phyloP scores from a whole-genome alignment of 805 yeast genomes.

The Lachancea meyersii region DNA sequence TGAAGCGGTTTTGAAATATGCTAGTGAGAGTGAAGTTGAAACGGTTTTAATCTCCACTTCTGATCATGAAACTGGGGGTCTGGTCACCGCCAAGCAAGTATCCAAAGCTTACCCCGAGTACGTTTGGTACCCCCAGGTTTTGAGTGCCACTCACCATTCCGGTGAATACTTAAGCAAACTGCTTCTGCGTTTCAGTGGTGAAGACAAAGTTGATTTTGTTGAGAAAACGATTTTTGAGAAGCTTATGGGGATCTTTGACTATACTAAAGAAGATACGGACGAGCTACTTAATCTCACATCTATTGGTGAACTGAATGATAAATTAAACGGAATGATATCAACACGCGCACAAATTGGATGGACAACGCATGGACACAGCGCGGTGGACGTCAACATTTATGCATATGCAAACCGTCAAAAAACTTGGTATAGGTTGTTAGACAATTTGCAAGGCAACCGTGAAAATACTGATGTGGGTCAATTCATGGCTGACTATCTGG shows the following conservation, averaged over 20 bases:
- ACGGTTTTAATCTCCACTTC: constrained; percentile 77
- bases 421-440: constrained; percentile 36
- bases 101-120: constrained; percentile 71
- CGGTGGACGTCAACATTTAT: constrained; percentile 90
- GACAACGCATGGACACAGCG: constrained; percentile 95
- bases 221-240: constrained; percentile 47
- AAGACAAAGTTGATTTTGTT: constrained; percentile 39
- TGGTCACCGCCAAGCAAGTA: constrained; percentile 79
- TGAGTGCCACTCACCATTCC: constrained; percentile 64
- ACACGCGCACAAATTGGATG: constrained; percentile 88
- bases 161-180: constrained; percentile 60
- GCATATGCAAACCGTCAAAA: constrained; percentile 58
- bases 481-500: constrained; percentile 54
- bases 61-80: constrained; percentile 95
- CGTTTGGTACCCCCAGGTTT: constrained; percentile 77
- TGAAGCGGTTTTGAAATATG: constrained; percentile 64
- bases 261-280: constrained; percentile 47
- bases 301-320: constrained; percentile 35
- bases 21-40: constrained; percentile 61
- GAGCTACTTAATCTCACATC: constrained; percentile 33
- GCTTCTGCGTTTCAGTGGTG: constrained; percentile 35
- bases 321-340: constrained; percentile 66
- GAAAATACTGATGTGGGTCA: constrained; percentile 83
- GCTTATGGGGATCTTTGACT: constrained; percentile 64
- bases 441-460: constrained; percentile 64